phyloP scores from a whole-genome alignment of 371 early-diverging fungal genomes.

The Coemansia sp. region DNA sequence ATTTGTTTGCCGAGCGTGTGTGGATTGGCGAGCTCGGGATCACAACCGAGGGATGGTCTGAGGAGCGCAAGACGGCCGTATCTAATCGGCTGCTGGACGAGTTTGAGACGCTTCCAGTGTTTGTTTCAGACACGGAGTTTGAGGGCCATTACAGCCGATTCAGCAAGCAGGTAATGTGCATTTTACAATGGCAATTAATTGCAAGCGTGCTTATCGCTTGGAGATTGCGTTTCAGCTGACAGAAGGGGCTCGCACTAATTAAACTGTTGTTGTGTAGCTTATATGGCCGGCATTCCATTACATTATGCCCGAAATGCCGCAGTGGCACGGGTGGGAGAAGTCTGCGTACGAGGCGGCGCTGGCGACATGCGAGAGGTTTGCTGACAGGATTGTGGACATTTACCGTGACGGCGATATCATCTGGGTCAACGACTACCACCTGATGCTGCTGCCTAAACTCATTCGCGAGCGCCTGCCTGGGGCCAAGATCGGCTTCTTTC shows the following conservation, averaged over 20 bases:
- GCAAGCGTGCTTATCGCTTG: too few relatives aligned
- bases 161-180: constrained; percentile 73
- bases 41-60: constrained; percentile 67
- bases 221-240: background rate
- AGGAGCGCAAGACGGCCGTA: constrained; percentile 62
- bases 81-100: constrained; percentile 59
- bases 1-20: constrained; percentile 58
- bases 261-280: constrained; percentile 51
- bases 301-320: constrained; percentile 85
- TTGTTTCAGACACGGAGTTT: constrained; percentile 77
- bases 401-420: constrained; percentile 86
- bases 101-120: constrained; percentile 77
- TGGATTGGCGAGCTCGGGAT: constrained; percentile 81
- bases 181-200: background rate
- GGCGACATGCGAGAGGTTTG: constrained; percentile 83
- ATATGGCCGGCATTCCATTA: constrained; percentile 99
- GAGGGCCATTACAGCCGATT: constrained; percentile 88
- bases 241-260: background rate
- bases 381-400: constrained; percentile 70
- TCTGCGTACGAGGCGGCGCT: constrained; percentile 85
- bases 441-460: constrained; percentile 86
- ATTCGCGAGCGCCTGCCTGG: constrained; percentile 74
- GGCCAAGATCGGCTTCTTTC: constrained; percentile 91
- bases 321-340: constrained; percentile 64
- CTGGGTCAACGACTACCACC: constrained; percentile 99